Percentiles rank a stretch among this genome's conserved stretches.
These are phyloP conservation scores for Neurospora terricola DNA, from an alignment of 495 filamentous ascomycete species.

Conservation along the genomic window DNA sequence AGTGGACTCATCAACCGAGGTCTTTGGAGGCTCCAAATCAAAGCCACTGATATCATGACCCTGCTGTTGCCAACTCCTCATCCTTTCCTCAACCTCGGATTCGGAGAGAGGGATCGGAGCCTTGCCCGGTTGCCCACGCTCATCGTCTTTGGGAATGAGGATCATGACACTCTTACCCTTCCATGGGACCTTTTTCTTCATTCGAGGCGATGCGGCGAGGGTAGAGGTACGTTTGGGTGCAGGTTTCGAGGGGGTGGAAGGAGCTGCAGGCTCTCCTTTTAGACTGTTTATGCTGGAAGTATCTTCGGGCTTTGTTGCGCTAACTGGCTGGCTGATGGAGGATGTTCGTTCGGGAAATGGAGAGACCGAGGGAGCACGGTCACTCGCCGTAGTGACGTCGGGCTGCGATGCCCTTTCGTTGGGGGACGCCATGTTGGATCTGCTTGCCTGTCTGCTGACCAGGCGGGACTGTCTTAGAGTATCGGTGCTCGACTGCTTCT, in stretches of 20 bases:
- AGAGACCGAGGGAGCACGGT: slow-evolving; percentile 14
- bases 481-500: slow-evolving; percentile 47
- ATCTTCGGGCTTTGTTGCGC: slow-evolving; percentile 18
- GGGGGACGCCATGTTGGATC: slow-evolving; percentile 27
- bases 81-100: slow-evolving; percentile 51
- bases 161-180: slow-evolving; percentile 67
- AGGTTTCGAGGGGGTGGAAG: slow-evolving; percentile 24
- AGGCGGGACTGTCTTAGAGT: slow-evolving; percentile 54
- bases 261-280: slow-evolving; percentile 33
- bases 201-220: slow-evolving; percentile 26
- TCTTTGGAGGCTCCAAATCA: slow-evolving; percentile 38
- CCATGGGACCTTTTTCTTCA: slow-evolving; percentile 53
- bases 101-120: slow-evolving; percentile 48
- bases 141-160: slow-evolving; percentile 57
- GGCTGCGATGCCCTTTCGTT: slow-evolving; percentile 19
- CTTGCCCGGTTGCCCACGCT: slow-evolving; percentile 49
- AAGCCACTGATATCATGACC: slow-evolving; percentile 73
- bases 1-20: not conserved
- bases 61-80: slow-evolving; percentile 59
- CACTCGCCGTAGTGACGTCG: slow-evolving; percentile 18
- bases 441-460: slow-evolving; percentile 23
- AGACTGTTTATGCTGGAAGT: slow-evolving; percentile 19
- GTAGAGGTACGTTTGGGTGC: slow-evolving; percentile 15
- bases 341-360: slow-evolving; percentile 12
- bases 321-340: slow-evolving; percentile 6